phyloP scores from a whole-genome alignment of 345 rosid species.

The Ceriops zippeliana region DNA sequence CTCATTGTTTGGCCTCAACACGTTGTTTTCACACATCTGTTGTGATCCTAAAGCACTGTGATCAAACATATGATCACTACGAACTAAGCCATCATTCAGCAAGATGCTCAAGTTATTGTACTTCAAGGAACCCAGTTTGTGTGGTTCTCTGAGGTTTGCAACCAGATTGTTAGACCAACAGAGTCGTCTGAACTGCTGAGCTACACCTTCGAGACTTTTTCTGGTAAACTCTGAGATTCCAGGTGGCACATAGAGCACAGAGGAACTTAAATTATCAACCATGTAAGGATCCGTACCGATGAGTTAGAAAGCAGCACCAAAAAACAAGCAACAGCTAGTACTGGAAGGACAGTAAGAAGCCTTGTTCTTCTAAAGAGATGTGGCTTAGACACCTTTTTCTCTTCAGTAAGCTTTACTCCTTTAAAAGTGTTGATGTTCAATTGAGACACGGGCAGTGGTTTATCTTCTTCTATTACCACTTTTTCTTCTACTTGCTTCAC shows the following conservation, averaged over 20 bases:
- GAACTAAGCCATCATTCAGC: conserved; percentile 30
- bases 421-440: conserved; percentile 2
- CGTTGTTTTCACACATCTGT: conserved; percentile 4
- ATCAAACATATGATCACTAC: conserved; percentile 21
- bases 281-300: conserved; percentile 22
- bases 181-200: conserved; percentile 37
- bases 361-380: conserved; percentile 35
- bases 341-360: conserved; percentile 40
- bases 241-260: conserved; percentile 36
- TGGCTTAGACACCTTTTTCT: conserved; percentile 27
- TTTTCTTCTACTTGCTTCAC: conserved; percentile 24
- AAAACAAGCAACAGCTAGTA: conserved; percentile 31
- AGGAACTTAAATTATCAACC: conserved; percentile 30
- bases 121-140: conserved; percentile 26
- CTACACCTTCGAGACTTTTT: conserved; percentile 27
- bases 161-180: conserved; percentile 34
- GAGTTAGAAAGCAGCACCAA: conserved; percentile 35
- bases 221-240: conserved; percentile 35
- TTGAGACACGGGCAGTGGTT: conserved; percentile 26
- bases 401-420: conserved; percentile 19
- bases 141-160: conserved; percentile 27
- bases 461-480: conserved; percentile 14
- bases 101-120: conserved; percentile 53
- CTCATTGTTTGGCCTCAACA: conserved; percentile 15
- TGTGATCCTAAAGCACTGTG: conserved; percentile 6